Base-by-base conservation (phyloP, 768 basidiomycete genomes). In the Russula lepida region DNA sequence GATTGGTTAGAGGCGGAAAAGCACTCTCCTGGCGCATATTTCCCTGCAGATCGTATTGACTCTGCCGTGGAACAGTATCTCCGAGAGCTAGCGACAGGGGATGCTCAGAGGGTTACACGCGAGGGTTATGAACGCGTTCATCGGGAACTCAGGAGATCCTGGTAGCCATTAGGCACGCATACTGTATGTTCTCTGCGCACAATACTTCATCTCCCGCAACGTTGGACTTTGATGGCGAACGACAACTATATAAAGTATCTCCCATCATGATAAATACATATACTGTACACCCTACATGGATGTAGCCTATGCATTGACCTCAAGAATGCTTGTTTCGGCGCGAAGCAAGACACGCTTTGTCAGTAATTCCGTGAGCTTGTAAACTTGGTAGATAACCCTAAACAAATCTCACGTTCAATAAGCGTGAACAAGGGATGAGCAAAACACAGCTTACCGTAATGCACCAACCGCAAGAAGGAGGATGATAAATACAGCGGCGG, bases 1-100 rank as follows among this genome's bases (percentile, higher is more conserved):
- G 90, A 92, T 67, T 93, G 91, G 91, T 69, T 92, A 33, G 82
- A 86, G 58, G 88, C 86, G 59, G 85, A 81, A n/a, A 83, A 79
- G 66, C 79, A 88, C 59, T 84, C 89, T 3, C 86, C 88, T 63
- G 81, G 88, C n/a, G 77, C 79, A 33, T 88, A 88, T 68, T 84
- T 92, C 71, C 91, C 91, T 13, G 90, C 84, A 32, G 86, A 84
- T 52, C 79, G 87, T 54, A 83, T 93, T 68, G 87, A 92, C 70
- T 71, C 77, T 46, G 83, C 86, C 0, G 78, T 91, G 43, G 85
- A 86, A 23, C 83, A 86, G 69, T 92, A 92, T 71, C 74, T 92
- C 25, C 73, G 77, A 13, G 89, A 91, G 69, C 72, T 92, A 66
- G 81, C 86, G 66, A 74, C 83, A 27, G 76, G 77, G 57, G 79